Base-by-base conservation (phyloP, 305 asterid species). In the Euphrasia arctica region DNA sequence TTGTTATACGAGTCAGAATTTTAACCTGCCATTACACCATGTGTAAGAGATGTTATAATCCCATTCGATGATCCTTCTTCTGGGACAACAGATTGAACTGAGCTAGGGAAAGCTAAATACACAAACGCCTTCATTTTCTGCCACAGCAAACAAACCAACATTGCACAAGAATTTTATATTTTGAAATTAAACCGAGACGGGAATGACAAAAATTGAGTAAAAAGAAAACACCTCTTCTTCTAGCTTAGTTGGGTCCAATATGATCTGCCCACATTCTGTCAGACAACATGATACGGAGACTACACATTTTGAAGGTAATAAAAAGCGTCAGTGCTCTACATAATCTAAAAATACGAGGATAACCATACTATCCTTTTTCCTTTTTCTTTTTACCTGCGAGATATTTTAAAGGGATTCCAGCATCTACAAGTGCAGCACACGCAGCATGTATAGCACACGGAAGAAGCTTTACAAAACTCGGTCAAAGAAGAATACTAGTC, bases 371-470 rank as follows among this genome's bases (percentile, higher is more conserved):
- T 12, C 25, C 22, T 3, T 14, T 51, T 51, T 5, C 25, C 8
- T 54, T 50, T 31, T 5, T 42, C 45, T 18, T 6, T 49, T 69
- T 81, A 87, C 98, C 96, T 48, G 95, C 94, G 54, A 87, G 83
- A 70, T 82, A 86, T 72, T 89, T 89, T 81, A 92, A 78, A 70
- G 96, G 97, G 74, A 92, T 77, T 15, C 95, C 97, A 69, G 98
- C 96, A 79, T 89, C 96, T 67, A 85, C 70, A 62, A 89, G 95
- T 60, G 97, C 98, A 74, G 89, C 88, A 73, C 95, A 89, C 9
- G 90, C 82, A 54, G 95, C 97, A 63, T 92, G 92, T 69, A 89
- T 79, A 55, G 97, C 98, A 81, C 95, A 92, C 10, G 96, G 93
- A 48, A 92, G 89, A 79, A 92, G 97, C 98, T 89, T 76, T 62